phyloP scores from a whole-genome alignment of 305 asterid genomes.

The Fraxinus angustifolia region DNA sequence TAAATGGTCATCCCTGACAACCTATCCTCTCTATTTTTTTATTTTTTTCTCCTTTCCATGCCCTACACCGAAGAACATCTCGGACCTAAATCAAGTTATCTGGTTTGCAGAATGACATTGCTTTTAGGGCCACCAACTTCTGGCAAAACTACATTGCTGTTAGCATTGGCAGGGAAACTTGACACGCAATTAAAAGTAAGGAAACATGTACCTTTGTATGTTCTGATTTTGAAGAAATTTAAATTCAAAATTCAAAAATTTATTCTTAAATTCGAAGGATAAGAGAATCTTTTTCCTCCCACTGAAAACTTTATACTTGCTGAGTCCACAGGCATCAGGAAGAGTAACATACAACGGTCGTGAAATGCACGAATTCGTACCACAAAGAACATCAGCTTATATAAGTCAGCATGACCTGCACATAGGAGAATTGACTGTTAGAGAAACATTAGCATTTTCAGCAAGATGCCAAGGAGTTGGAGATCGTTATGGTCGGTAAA shows the following conservation, averaged over 20 bases:
- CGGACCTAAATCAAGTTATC: background rate
- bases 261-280: background rate
- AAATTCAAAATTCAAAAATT: background rate
- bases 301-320: background rate
- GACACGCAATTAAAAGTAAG: slow-evolving; percentile 61
- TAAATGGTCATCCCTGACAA: background rate
- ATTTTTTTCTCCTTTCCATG: background rate
- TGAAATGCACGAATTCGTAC: slow-evolving; percentile 72
- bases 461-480: slow-evolving; percentile 99
- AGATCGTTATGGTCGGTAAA: slow-evolving; percentile 55
- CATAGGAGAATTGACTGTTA: slow-evolving; percentile 82
- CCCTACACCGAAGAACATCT: background rate
- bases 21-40: background rate
- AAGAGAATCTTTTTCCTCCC: background rate
- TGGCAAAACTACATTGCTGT: slow-evolving; percentile 79
- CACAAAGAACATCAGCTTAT: slow-evolving; percentile 84
- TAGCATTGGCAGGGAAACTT: slow-evolving; percentile 87
- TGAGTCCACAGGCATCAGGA: slow-evolving; percentile 54
- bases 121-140: slow-evolving; percentile 95
- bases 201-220: slow-evolving; percentile 4
- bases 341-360: slow-evolving; percentile 82
- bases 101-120: slow-evolving; percentile 64
- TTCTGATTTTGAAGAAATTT: background rate
- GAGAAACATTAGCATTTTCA: slow-evolving; percentile 87
- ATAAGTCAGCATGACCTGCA: slow-evolving; percentile 92